Base-by-base conservation (phyloP, 2,329 filamentous ascomycete genomes). In the Podosphaera fusca region DNA sequence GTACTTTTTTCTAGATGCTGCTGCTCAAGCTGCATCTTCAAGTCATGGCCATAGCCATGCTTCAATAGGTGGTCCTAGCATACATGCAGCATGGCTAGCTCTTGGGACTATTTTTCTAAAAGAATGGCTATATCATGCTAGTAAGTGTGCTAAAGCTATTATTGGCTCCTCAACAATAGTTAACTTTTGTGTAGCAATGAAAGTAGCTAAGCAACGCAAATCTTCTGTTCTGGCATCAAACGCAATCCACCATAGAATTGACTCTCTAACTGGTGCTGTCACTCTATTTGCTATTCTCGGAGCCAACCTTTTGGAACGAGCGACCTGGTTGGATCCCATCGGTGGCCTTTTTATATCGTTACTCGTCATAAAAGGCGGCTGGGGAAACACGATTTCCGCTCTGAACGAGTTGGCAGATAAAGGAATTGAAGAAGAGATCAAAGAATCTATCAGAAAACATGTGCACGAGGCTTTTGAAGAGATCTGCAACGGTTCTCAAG, bases 161-260 rank as follows among this genome's bases (percentile, higher is more conserved):
- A 5, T 51, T 35, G 10, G 21, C 21, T 30, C 21, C 14, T n/a
- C 29, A 56, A 31, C 42, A n/a, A 7, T 35, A 31, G 45, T 33
- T 49, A 9, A 33, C 14, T 21, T 29, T 10, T 34, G 29, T 2
- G 36, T 64, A 94, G 87, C 87, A 55, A 94, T 96, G 83, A 96
- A 95, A 73, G 81, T 98, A 59, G 92, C 92, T 51, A 81, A 81
- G 64, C 87, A 95, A 70, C 86, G 90, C 69, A 94, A 95, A 68
- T 96, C 90, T 10, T 94, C 89, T 5, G 88, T 98, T 59, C 80
- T 98, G 31, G 89, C 90, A 45, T 95, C 89, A 58, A 98, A 98
- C 67, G 90, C 92, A 59, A 78, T 96, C 62, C 92, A 98, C 71
- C 92, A 96, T 73, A 87, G 92, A 59, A 83, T 98, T 67, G 92